Percentiles rank a stretch among this genome's conserved stretches.
Evolutionary conservation across 495 filamentous ascomycete species (phyloP).

Genomic region (Trichoderma gamsii): DNA sequence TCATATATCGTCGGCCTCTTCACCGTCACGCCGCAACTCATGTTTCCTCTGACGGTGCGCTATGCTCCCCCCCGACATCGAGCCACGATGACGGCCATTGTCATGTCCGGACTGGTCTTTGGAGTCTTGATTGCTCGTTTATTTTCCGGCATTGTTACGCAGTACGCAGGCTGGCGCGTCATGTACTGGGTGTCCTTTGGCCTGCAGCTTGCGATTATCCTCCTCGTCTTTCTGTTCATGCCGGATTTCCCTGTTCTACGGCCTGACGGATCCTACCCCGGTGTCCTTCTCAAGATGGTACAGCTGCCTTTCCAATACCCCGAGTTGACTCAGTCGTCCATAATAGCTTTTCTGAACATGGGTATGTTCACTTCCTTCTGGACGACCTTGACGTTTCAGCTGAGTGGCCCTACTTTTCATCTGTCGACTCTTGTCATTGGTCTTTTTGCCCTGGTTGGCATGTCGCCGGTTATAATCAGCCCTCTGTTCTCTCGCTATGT

Average conservation of each 20-base stretch:
- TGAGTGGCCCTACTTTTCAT: conserved; percentile 60
- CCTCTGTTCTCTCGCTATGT: conserved; percentile 65
- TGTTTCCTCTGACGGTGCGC: conserved; percentile 79
- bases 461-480: conserved; percentile 57
- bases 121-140: conserved; percentile 73
- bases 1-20: conserved; percentile 66
- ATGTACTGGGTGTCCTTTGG: conserved; percentile 78
- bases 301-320: conserved; percentile 56
- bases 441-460: conserved; percentile 71
- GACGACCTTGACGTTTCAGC: conserved; percentile 79
- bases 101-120: conserved; percentile 70
- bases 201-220: conserved; percentile 63
- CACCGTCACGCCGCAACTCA: conserved; percentile 79
- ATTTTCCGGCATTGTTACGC: conserved; percentile 67
- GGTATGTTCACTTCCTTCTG: conserved; percentile 52
- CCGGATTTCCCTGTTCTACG: conserved; percentile 76
- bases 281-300: conserved; percentile 59
- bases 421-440: conserved; percentile 65
- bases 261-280: conserved; percentile 59
- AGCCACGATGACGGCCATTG: conserved; percentile 62
- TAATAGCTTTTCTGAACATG: conserved; percentile 36
- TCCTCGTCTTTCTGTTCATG: conserved; percentile 64
- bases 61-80: conserved; percentile 65
- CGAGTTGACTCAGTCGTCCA: conserved; percentile 54
- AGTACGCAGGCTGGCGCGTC: conserved; percentile 64